phyloP scores from a whole-genome alignment of 495 filamentous ascomycete species.

The Penicillium diatomitis region DNA sequence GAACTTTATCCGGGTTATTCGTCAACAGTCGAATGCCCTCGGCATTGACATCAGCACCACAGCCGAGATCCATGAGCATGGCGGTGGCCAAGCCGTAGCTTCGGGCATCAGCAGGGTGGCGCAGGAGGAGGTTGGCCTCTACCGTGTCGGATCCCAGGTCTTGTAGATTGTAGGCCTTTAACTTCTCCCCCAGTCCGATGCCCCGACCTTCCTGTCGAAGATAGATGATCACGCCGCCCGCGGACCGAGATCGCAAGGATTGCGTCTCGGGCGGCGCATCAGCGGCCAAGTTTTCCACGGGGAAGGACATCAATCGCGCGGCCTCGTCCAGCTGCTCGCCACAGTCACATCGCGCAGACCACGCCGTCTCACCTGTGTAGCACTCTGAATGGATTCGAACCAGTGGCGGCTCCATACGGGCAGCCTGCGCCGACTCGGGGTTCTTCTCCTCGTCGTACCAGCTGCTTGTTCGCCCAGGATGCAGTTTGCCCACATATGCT shows the following conservation, averaged over 20 bases:
- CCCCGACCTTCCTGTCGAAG: slow-evolving; percentile 92
- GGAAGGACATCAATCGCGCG: slow-evolving; percentile 84
- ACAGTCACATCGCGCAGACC: slow-evolving; percentile 96
- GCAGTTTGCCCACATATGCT: slow-evolving; percentile 81
- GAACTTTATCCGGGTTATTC: slow-evolving; percentile 97
- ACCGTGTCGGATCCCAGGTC: slow-evolving; percentile 93
- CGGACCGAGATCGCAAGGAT: slow-evolving; percentile 41
- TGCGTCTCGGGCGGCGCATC: slow-evolving; percentile 25
- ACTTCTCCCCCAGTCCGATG: slow-evolving; percentile 87
- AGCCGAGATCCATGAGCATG: slow-evolving; percentile 78
- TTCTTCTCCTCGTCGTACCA: slow-evolving; percentile 35
- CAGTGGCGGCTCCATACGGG: slow-evolving; percentile 44
- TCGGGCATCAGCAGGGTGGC: slow-evolving; percentile 89
- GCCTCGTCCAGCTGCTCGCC: slow-evolving; percentile 97
- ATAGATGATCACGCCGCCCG: slow-evolving; percentile 88
- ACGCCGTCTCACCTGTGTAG: slow-evolving; percentile 97
- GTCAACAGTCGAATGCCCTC: slow-evolving; percentile 75
- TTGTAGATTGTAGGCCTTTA: slow-evolving; percentile 97
- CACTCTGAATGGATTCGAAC: slow-evolving; percentile 97
- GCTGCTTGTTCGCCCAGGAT: slow-evolving; percentile 72
- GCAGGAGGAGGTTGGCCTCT: slow-evolving; percentile 82
- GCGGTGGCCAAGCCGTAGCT: slow-evolving; percentile 93
- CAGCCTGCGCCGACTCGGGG: slow-evolving; percentile 4
- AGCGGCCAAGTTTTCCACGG: slow-evolving; percentile 30
- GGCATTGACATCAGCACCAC: slow-evolving; percentile 47